Conservation (phyloP, 192 early-diverging fungal genomes). For the Backusella morwellensis region DNA sequence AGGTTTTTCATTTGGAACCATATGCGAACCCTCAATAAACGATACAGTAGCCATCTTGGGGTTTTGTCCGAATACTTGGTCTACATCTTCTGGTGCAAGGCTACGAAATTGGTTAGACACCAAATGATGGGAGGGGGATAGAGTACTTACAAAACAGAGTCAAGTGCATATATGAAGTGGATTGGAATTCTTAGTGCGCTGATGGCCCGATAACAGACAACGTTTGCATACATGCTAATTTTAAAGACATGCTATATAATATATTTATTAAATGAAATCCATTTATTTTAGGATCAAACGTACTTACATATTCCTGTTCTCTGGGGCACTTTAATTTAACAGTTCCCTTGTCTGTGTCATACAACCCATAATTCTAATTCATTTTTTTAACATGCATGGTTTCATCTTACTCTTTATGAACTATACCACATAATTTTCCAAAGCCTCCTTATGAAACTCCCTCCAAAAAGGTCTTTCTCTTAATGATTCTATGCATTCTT, state of each 20-base stretch:
- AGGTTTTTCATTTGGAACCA: constrained; percentile 42
- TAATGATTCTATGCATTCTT: constrained; percentile 23
- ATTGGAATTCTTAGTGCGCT: constrained; percentile 35
- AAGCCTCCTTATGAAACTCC: constrained; percentile 45
- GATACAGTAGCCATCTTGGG: constrained; percentile 14
- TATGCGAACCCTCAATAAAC: constrained; percentile 35
- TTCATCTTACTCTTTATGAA: not conserved
- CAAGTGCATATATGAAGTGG: constrained; percentile 37
- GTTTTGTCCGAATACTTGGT: constrained; percentile 12
- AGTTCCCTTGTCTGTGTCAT: constrained; percentile 37
- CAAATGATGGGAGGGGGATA: not conserved
- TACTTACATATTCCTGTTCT: constrained; percentile 45
- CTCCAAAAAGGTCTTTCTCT: constrained; percentile 37
- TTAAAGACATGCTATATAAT: constrained; percentile 16
- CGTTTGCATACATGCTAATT: constrained; percentile 12
- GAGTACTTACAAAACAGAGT: constrained; percentile 39
- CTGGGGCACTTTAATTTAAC: constrained; percentile 42
- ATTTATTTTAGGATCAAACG: not conserved
- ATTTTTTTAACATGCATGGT: not conserved
- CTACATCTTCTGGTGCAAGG: constrained; percentile 12
- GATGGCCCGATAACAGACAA: constrained; percentile 30
- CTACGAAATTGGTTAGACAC: not conserved
- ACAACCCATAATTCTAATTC: constrained; percentile 41
- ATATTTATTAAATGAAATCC: not conserved
- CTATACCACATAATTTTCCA: constrained; percentile 54